phyloP scores from a whole-genome alignment of 164 flowering plant genomes.

The Aristolochia contorta region DNA sequence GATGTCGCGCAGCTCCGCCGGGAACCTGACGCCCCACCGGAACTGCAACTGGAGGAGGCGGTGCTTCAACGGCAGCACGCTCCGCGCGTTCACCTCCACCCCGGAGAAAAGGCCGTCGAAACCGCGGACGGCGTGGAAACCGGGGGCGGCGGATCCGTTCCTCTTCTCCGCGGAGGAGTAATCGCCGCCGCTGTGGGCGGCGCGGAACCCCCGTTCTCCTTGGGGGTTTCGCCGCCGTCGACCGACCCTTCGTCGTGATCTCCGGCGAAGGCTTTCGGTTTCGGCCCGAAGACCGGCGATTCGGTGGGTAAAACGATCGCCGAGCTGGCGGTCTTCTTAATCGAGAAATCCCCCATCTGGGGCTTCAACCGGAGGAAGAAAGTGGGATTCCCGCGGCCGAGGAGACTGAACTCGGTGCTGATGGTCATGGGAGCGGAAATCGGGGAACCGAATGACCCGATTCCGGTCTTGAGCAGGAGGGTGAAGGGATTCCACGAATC shows the following conservation, averaged over 20 bases:
- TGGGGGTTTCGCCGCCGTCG: constrained; percentile 7
- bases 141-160: constrained; percentile 4
- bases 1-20: constrained; percentile 22
- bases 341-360: constrained; percentile 53
- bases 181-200: constrained; percentile 3
- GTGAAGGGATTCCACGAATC: constrained; percentile 58
- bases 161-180: constrained; percentile 6
- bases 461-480: constrained; percentile 52
- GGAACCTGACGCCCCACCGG: constrained; percentile 57
- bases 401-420: constrained; percentile 60
- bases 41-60: constrained; percentile 36
- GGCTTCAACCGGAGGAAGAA: constrained; percentile 65
- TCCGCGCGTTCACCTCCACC: constrained; percentile 42
- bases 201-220: constrained; percentile 7
- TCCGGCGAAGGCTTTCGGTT: constrained; percentile 23
- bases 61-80: constrained; percentile 37
- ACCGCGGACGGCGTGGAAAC: background rate
- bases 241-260: constrained; percentile 12
- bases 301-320: constrained; percentile 1
- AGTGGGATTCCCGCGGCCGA: constrained; percentile 39
- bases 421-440: constrained; percentile 43
- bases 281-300: constrained; percentile 3
- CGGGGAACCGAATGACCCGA: constrained; percentile 61
- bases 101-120: constrained; percentile 27
- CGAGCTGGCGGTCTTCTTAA: constrained; percentile 26